These are phyloP conservation scores for Paracorniculantispora psalliotae DNA, from an alignment of 2,329 filamentous ascomycete genomes.

Conservation along the genomic window DNA sequence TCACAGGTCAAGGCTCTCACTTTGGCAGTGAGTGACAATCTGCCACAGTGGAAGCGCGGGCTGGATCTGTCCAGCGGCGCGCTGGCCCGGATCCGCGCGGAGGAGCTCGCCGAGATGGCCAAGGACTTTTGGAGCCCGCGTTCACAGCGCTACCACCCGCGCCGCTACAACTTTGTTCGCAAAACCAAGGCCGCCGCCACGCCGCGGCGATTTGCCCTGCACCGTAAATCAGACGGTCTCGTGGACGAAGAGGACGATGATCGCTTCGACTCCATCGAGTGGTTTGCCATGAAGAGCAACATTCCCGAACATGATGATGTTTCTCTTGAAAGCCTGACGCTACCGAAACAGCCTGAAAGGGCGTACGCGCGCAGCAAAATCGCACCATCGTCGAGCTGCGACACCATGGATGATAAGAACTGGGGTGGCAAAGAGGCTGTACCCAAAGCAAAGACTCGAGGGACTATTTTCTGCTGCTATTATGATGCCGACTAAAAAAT, in stretches of 20 bases:
- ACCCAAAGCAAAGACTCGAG: conserved; percentile 4
- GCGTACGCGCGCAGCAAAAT: not conserved
- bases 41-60: conserved; percentile 29
- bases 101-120: conserved; percentile 36
- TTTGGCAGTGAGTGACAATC: not conserved
- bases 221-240: conserved; percentile 24
- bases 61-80: conserved; percentile 27
- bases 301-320: too few species aligned
- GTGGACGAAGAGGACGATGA: conserved; percentile 34
- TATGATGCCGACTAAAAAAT: conserved; percentile 9
- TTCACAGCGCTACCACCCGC: conserved; percentile 31
- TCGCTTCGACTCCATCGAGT: conserved; percentile 26
- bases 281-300: conserved; percentile 14
- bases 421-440: not conserved
- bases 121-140: conserved; percentile 38
- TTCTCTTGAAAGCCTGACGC: not conserved
- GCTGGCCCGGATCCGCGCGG: conserved; percentile 29
- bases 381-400: not conserved
- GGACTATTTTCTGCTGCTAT: conserved; percentile 11
- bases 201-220: conserved; percentile 34
- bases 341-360: not conserved
- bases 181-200: conserved; percentile 33
- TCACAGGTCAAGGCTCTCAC: conserved; percentile 28
- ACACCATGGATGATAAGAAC: not conserved
- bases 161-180: conserved; percentile 35